These are phyloP conservation scores for Fusarium tjaetaba DNA, from an alignment of 2,329 filamentous ascomycete species.

Conservation along the genomic window DNA sequence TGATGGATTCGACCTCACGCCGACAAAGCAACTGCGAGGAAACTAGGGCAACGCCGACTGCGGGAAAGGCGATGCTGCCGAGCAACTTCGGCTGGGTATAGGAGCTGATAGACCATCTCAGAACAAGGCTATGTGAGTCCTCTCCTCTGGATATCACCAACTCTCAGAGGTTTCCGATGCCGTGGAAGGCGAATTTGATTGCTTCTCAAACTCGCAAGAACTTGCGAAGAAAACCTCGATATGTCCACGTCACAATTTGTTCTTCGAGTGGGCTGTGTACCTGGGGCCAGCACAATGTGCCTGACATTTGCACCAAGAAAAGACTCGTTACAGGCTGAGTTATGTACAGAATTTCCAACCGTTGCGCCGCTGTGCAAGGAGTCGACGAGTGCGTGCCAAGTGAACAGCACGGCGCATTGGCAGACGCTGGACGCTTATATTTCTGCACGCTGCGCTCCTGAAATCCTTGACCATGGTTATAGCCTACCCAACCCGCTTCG, in stretches of 20 bases:
- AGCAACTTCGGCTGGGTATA: background rate
- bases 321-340: background rate
- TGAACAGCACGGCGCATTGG: background rate
- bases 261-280: background rate
- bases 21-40: background rate
- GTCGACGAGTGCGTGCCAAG: background rate
- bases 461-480: background rate
- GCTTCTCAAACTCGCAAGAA: background rate
- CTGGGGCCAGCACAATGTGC: background rate
- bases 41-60: accelerated
- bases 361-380: background rate
- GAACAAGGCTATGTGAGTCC: background rate
- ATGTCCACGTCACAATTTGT: background rate
- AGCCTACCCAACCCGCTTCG: background rate
- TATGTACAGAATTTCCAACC: background rate
- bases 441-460: background rate
- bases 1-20: background rate
- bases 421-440: background rate
- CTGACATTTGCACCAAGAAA: background rate
- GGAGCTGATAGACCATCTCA: background rate
- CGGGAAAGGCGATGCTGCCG: background rate
- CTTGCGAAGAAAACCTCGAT: background rate
- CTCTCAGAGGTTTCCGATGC: background rate
- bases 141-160: background rate
- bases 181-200: background rate